Base-by-base conservation (phyloP, 129 eudicot genomes). In the Flaveria brownii region DNA sequence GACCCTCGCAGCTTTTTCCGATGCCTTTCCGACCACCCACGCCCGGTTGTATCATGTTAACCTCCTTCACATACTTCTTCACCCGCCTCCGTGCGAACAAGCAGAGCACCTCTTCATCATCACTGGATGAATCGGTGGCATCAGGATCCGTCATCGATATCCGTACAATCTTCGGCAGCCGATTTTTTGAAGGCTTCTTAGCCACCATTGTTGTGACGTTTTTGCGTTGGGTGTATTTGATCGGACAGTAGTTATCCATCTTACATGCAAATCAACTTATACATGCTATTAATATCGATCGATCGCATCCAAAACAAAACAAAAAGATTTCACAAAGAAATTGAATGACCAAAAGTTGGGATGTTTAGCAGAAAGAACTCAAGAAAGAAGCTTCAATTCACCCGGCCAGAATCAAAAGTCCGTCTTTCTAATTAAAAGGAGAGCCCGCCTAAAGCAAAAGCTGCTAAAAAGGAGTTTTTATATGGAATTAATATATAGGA, bases 111-210 rank as follows among this genome's bases (percentile, higher is more conserved):
- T 84, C 83, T 18, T 89, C 98, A 6, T 94, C 99, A 20, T 89
- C 99, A 18, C 96, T 86, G 5, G 97, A 91, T 0, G 98, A 94
- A 70, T 94, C 98, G 0, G 98, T 94, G 0, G 98, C 98, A 51
- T 94, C 96, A 9, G 91, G 95, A 69, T 91, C 98, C 6, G 92
- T 84, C 14, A 91, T 85, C 0, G 88, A 79, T 25, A 94, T 78
- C 23, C 98, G 77, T 4, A 91, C 85, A 23, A 88, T 82, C 70
- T 60, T 86, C 3, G 89, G 86, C 1, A 55, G 18, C 46, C 52
- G 4, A 49, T 52, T 30, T 30, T 52, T 30, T 30, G 36, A 30
- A 30, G 5, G 36, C 36, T 30, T 30, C 36, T 30, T 51, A 43
- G 69, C 72, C 59, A 67, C 74, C 78, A 85, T 88, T 11, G 62